Conservation (phyloP, 352 stramenopile genomes). For the Globisporangium heterothallicum region DNA sequence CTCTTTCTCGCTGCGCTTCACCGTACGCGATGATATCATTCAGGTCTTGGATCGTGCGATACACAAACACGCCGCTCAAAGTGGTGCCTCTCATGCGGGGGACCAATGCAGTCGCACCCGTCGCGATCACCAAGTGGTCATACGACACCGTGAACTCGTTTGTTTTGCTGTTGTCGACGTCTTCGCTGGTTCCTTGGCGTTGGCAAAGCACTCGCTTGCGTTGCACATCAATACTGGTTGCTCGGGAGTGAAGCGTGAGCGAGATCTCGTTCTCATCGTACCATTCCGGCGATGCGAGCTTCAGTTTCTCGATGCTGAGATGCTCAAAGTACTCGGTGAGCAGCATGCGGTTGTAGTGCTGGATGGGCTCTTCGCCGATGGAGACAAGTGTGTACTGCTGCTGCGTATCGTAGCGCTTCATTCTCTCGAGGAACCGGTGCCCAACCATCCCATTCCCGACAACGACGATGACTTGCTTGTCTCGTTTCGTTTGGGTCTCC, state of each 20-base stretch:
- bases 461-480: constrained; percentile 74
- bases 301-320: constrained; percentile 76
- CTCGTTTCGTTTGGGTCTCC: background rate
- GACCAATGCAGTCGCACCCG: constrained; percentile 84
- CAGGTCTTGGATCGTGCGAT: constrained; percentile 91
- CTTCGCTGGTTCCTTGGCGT: background rate
- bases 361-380: constrained; percentile 88
- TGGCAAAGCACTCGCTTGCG: constrained; percentile 66
- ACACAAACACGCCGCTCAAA: constrained; percentile 89
- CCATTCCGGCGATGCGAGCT: constrained; percentile 83
- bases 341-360: constrained; percentile 92
- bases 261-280: constrained; percentile 82
- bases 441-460: constrained; percentile 91
- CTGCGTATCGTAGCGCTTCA: constrained; percentile 48
- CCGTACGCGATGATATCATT: constrained; percentile 83
- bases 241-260: constrained; percentile 73
- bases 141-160: constrained; percentile 68
- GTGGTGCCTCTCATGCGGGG: constrained; percentile 78
- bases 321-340: constrained; percentile 93
- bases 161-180: constrained; percentile 18
- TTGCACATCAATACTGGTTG: constrained; percentile 64
- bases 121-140: constrained; percentile 87
- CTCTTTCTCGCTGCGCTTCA: constrained; percentile 41
- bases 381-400: constrained; percentile 76
- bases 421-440: constrained; percentile 85